Evolutionary conservation across 2,329 filamentous ascomycete genomes (phyloP).

Genomic region (Phaeosphaeriaceae sp.): DNA sequence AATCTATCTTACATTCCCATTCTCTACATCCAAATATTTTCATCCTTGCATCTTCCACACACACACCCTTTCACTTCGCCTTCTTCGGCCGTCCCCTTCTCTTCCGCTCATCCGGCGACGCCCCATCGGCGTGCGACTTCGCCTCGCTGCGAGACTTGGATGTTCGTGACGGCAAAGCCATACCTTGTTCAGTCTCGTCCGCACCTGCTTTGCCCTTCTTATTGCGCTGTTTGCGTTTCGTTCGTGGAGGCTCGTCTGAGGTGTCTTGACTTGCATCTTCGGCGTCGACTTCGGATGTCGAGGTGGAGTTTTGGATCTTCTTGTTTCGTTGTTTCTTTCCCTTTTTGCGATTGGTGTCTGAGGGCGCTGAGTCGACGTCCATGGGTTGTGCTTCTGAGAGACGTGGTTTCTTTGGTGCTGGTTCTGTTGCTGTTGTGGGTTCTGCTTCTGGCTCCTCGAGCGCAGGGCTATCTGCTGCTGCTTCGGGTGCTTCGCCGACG

Average conservation of each 20-base stretch:
- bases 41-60: too few species aligned
- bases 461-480: conserved; percentile 18
- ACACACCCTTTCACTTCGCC: conserved; percentile 10
- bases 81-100: conserved; percentile 12
- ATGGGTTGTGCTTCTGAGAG: conserved; percentile 12
- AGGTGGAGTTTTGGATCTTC: conserved; percentile 4
- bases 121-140: conserved; percentile 26
- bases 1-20: too few species aligned
- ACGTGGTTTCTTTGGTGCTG: conserved; percentile 16
- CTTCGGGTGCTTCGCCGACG: conserved; percentile 15
- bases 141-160: conserved; percentile 33
- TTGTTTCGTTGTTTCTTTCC: background rate
- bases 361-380: conserved; percentile 11
- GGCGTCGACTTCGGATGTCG: conserved; percentile 1
- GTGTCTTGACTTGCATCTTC: background rate
- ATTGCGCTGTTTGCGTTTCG: conserved; percentile 9
- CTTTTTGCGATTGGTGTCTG: conserved; percentile 1
- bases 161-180: conserved; percentile 7
- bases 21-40: too few species aligned
- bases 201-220: background rate
- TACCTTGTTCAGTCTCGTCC: background rate
- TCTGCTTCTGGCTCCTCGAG: conserved; percentile 15
- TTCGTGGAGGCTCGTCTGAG: background rate
- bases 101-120: conserved; percentile 5
- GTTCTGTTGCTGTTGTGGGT: background rate